A percentile compares a stretch with the other conserved stretches of the same genome.
phyloP scores from a whole-genome alignment of 139 green algal genomes.

The Edaphochlamys debaryana region DNA sequence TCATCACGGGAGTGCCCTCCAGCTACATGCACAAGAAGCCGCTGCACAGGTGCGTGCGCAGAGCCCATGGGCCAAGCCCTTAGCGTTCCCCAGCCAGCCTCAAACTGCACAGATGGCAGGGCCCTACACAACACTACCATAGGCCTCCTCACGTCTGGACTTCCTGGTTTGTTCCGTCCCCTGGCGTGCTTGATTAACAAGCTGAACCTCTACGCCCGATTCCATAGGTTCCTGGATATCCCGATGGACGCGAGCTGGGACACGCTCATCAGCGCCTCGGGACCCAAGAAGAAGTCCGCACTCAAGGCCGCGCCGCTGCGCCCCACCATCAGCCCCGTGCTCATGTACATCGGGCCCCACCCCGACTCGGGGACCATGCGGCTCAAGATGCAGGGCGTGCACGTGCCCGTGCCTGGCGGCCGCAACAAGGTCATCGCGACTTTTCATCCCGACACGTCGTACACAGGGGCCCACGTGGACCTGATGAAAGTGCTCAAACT shows the following conservation, averaged over 20 bases:
- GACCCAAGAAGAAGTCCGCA: not conserved
- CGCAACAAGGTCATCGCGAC: not conserved
- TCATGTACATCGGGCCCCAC: conserved; percentile 11
- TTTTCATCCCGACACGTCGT: not conserved
- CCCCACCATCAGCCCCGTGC: not conserved
- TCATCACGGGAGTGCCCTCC: conserved; percentile 7
- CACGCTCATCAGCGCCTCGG: too few species aligned
- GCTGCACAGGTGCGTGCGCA: conserved; percentile 20
- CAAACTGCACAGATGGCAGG: too few species aligned
- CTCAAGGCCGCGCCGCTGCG: not conserved
- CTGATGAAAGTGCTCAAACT: conserved; percentile 1
- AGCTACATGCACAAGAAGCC: conserved; percentile 24
- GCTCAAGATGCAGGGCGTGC: conserved; percentile 30
- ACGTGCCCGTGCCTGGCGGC: not conserved
- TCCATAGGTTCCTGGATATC: too few species aligned
- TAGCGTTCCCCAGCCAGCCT: too few species aligned
- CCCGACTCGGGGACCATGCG: conserved; percentile 26
- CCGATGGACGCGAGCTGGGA: too few species aligned
- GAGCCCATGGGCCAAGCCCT: too few species aligned
- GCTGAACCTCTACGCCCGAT: too few species aligned
- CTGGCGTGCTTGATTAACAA: too few species aligned
- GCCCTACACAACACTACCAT: too few species aligned
- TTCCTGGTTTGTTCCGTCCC: too few species aligned
- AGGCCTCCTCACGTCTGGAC: too few species aligned
- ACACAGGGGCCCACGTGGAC: not conserved